phyloP scores from a whole-genome alignment of 768 basidiomycete genomes.

The Hirschioporus abietinus region DNA sequence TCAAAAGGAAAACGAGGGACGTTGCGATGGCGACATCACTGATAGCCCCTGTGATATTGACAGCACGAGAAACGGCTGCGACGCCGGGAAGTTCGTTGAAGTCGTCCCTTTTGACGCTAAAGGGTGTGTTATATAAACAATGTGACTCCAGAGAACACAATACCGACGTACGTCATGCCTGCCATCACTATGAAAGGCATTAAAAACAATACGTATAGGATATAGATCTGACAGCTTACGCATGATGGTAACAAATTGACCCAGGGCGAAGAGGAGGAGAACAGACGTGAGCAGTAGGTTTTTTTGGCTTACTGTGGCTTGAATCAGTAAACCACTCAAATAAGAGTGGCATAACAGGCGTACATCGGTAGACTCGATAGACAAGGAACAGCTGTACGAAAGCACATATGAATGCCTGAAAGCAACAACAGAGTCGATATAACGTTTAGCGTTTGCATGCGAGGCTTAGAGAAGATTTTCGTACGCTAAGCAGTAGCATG shows the following conservation, averaged over 20 bases:
- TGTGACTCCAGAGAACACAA: neutral
- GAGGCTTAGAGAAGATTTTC: neutral
- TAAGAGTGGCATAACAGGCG: neutral
- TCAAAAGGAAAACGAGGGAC: neutral
- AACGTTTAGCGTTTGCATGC: too few relatives aligned
- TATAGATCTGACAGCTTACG: neutral
- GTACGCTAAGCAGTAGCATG: neutral
- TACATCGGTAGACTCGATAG: neutral
- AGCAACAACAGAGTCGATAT: neutral
- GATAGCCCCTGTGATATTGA: constrained; percentile 4
- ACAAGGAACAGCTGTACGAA: neutral
- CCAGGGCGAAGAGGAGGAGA: neutral
- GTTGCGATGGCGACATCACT: constrained; percentile 3
- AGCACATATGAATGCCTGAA: neutral
- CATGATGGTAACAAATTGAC: neutral
- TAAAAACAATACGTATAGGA: neutral
- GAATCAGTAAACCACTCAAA: too few relatives aligned
- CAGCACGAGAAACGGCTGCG: constrained; percentile 1
- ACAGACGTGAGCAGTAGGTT: neutral
- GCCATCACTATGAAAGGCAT: neutral
- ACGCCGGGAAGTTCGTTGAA: neutral
- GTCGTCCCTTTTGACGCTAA: neutral
- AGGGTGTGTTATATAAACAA: neutral
- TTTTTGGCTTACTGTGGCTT: neutral
- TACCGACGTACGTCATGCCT: neutral